Percentiles rank a stretch among this genome's conserved stretches.
phyloP scores from a whole-genome alignment of 495 filamentous ascomycete species.

The Penicillium malachiteum region DNA sequence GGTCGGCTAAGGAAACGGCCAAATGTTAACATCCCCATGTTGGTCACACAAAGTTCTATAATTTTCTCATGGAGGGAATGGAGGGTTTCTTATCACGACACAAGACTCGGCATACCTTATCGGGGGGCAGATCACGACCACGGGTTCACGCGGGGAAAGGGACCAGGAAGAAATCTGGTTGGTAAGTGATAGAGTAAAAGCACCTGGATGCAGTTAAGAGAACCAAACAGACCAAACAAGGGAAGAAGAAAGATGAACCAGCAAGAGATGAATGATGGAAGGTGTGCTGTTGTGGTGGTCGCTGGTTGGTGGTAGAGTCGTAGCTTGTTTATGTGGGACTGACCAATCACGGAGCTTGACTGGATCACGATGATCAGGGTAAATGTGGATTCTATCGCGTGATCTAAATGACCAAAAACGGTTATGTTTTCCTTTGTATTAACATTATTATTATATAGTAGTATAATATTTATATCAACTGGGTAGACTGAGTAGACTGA shows the following conservation, averaged over 20 bases:
- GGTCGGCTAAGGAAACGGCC: slow-evolving; percentile 45
- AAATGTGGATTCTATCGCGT: neutral
- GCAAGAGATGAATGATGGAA: neutral
- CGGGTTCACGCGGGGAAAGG: slow-evolving; percentile 14
- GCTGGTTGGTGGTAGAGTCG: neutral
- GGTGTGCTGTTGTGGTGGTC: neutral
- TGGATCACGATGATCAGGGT: neutral
- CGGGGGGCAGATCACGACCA: slow-evolving; percentile 9
- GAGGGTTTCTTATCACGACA: no score
- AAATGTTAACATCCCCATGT: slow-evolving; percentile 47
- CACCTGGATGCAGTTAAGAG: neutral
- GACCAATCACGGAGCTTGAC: neutral
- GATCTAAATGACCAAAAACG: neutral
- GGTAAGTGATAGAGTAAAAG: neutral
- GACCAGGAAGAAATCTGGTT: neutral
- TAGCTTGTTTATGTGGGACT: neutral
- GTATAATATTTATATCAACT: no score
- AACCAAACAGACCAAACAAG: neutral
- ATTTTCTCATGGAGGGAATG: no score
- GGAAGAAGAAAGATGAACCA: neutral
- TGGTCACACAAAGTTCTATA: slow-evolving; percentile 3
- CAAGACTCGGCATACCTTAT: slow-evolving; percentile 16
- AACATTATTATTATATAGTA: no score
- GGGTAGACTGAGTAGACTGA: no score
- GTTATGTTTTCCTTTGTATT: neutral